Conservation (phyloP, 345 rosid genomes). For the Rhizophora mangle region DNA sequence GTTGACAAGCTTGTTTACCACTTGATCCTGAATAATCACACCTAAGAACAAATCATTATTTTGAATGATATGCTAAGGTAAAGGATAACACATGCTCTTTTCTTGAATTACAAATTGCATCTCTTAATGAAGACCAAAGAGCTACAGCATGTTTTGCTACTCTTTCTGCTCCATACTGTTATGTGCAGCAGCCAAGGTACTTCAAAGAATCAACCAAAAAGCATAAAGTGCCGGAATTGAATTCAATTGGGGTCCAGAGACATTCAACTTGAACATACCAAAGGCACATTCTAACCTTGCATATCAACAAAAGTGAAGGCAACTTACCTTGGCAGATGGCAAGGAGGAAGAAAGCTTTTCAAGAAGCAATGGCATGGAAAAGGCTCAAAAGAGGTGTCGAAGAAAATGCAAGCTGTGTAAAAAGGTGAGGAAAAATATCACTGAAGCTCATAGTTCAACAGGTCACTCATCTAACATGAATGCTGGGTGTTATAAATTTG, state of each 20-base stretch:
- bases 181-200: conserved; percentile 56
- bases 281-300: not conserved
- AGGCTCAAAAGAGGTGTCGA: conserved; percentile 86
- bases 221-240: conserved; percentile 9
- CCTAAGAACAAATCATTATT: conserved; percentile 43
- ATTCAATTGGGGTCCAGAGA: not conserved
- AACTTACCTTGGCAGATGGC: conserved; percentile 75
- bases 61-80: conserved; percentile 49
- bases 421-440: not conserved
- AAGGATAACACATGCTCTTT: conserved; percentile 37
- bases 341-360: conserved; percentile 90
- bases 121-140: conserved; percentile 74
- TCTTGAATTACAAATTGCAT: conserved; percentile 49
- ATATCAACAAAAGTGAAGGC: conserved; percentile 6
- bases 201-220: conserved; percentile 83
- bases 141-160: conserved; percentile 55
- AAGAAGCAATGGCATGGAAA: conserved; percentile 77
- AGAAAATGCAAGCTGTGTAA: conserved; percentile 63
- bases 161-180: conserved; percentile 63
- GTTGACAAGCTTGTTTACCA: conserved; percentile 49
- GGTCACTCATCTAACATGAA: conserved; percentile 5
- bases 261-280: too few species aligned
- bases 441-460: not conserved
- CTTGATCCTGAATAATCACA: conserved; percentile 54
- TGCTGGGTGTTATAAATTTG: not conserved